A percentile compares a stretch with the other conserved stretches of the same genome.
phyloP scores from a whole-genome alignment of 495 filamentous ascomycete species.

The Aspergillus ellipticus region DNA sequence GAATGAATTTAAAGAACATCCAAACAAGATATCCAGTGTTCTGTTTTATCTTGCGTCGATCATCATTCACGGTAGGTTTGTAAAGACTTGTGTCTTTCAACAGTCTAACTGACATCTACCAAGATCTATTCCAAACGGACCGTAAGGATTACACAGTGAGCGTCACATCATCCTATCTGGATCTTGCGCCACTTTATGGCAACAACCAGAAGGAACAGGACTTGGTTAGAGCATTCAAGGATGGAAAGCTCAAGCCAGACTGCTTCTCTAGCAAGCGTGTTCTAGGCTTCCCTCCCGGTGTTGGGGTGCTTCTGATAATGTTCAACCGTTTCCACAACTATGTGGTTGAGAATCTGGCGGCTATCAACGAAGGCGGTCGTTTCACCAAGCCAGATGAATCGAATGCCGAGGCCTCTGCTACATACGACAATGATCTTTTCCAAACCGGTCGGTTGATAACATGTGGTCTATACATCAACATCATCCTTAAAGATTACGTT shows the following conservation, averaged over 20 bases:
- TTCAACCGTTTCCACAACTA: slow-evolving; percentile 78
- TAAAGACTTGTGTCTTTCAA: neutral
- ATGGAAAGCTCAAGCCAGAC: slow-evolving; percentile 82
- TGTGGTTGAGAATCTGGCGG: slow-evolving; percentile 55
- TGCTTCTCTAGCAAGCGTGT: slow-evolving; percentile 74
- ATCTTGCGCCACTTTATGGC: slow-evolving; percentile 82
- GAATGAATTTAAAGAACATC: slow-evolving; percentile 59
- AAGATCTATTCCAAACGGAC: slow-evolving; percentile 63
- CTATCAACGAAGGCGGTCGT: slow-evolving; percentile 57
- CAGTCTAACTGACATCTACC: slow-evolving; percentile 17
- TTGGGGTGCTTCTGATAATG: slow-evolving; percentile 69
- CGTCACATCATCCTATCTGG: slow-evolving; percentile 79
- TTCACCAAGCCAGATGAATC: slow-evolving; percentile 51
- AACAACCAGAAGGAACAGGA: slow-evolving; percentile 74
- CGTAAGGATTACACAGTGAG: slow-evolving; percentile 54
- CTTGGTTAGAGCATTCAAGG: slow-evolving; percentile 69
- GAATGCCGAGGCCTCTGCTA: slow-evolving; percentile 50
- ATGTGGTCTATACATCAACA: slow-evolving; percentile 75
- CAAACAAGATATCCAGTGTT: slow-evolving; percentile 80
- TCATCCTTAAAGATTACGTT: slow-evolving; percentile 74
- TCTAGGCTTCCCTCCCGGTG: slow-evolving; percentile 79
- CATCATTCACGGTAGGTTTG: slow-evolving; percentile 70
- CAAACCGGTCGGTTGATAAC: slow-evolving; percentile 70
- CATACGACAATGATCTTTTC: slow-evolving; percentile 74
- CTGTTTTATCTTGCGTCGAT: slow-evolving; percentile 87